A percentile compares a stretch with the other conserved stretches of the same genome.
phyloP scores from a whole-genome alignment of 2,329 filamentous ascomycete species.

The Trichoderma aggressivum region DNA sequence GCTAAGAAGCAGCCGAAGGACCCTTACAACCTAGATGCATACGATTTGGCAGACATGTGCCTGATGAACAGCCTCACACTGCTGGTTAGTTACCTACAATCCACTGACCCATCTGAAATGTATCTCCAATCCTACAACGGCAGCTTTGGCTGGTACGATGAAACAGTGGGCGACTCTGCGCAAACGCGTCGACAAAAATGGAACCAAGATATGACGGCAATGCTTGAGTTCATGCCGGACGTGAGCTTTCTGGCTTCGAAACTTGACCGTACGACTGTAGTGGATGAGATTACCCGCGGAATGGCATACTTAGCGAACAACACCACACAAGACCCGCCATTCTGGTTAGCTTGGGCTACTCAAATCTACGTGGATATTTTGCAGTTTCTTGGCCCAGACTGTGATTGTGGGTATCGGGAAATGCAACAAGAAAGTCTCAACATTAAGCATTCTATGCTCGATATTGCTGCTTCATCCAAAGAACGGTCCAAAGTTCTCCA shows the following conservation, averaged over 20 bases:
- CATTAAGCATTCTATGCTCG: not conserved
- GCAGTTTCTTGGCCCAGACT: not conserved
- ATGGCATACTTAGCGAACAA: not conserved
- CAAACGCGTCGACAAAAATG: not conserved
- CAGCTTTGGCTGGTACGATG: constrained; percentile 1
- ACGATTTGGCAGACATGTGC: not conserved
- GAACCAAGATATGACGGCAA: constrained; percentile 1
- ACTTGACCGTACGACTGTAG: not conserved
- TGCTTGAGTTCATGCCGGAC: not conserved
- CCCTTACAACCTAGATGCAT: not conserved
- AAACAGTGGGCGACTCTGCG: not conserved
- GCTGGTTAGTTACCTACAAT: not conserved
- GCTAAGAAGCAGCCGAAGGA: not conserved
- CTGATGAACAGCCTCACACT: not conserved
- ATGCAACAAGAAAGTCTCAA: not conserved
- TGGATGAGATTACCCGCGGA: not conserved
- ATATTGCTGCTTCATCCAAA: not conserved
- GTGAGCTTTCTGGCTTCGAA: not conserved
- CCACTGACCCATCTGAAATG: not conserved
- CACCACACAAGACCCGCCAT: not conserved
- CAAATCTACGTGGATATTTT: not conserved
- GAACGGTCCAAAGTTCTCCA: not conserved
- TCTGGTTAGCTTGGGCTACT: not conserved
- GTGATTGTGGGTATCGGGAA: not conserved
- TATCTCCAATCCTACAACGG: constrained; percentile 1